Conservation (phyloP, 768 basidiomycete species). For the Cantharellus cinnabarinus region DNA sequence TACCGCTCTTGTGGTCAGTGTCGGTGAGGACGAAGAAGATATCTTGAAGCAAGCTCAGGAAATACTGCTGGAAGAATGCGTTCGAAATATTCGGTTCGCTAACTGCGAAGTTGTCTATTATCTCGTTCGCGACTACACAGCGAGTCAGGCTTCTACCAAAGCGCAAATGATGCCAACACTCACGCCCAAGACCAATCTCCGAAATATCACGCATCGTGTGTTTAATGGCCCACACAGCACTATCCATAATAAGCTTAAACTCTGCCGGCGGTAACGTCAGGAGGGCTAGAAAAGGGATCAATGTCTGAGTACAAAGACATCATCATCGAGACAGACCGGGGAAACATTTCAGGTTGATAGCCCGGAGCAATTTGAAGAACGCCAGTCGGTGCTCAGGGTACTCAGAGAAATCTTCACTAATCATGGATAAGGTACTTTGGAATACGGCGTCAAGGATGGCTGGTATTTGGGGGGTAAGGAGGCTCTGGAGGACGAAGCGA, state of each 20-base stretch:
- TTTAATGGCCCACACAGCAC: conserved; percentile 99
- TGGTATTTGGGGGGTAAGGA: conserved; percentile 83
- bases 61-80: conserved; percentile 92
- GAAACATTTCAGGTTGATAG: conserved; percentile 89
- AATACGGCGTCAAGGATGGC: conserved; percentile 94
- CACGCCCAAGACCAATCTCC: conserved; percentile 38
- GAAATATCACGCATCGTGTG: conserved; percentile 98
- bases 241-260: conserved; percentile 97
- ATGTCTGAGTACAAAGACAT: conserved; percentile 1
- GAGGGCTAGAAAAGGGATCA: conserved; percentile 30
- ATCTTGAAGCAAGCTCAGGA: conserved; percentile 81
- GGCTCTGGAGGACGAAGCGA: conserved; percentile 25
- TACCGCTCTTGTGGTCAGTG: conserved; percentile 88
- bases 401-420: conserved; percentile 98
- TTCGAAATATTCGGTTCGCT: conserved; percentile 64
- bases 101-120: conserved; percentile 82
- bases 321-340: conserved; percentile 37
- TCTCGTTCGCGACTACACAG: conserved; percentile 63
- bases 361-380: conserved; percentile 87
- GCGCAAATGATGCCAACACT: not conserved
- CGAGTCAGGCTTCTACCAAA: not conserved
- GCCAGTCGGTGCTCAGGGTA: conserved; percentile 94
- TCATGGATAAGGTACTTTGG: conserved; percentile 93
- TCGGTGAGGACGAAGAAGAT: conserved; percentile 96
- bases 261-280: conserved; percentile 72